phyloP scores from a whole-genome alignment of 192 early-diverging fungal species.

The Lunasporangiospora selenospora region DNA sequence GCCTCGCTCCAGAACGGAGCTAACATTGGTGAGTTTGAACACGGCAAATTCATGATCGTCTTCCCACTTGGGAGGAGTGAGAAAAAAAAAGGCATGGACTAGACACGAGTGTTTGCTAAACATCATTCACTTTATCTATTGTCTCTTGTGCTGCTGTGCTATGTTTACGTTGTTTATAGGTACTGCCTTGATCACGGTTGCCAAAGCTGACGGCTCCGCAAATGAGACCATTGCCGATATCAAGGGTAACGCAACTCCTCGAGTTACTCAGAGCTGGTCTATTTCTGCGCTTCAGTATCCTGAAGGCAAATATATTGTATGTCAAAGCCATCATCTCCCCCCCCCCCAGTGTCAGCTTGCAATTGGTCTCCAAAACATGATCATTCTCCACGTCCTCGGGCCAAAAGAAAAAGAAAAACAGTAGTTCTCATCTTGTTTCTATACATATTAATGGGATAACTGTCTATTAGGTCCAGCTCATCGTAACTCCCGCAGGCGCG shows the following conservation, averaged over 20 bases:
- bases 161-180: no score
- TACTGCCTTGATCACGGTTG: conserved; percentile 18
- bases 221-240: conserved; percentile 23
- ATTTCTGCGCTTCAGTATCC: conserved; percentile 11
- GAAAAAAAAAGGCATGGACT: background rate
- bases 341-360: no score
- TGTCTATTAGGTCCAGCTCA: no score
- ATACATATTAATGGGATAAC: no score
- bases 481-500: no score
- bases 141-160: background rate
- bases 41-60: background rate
- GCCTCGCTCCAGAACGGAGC: background rate
- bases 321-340: no score
- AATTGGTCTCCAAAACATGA: no score
- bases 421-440: no score
- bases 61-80: background rate
- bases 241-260: background rate
- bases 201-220: conserved; percentile 26
- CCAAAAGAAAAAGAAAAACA: background rate
- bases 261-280: conserved; percentile 8
- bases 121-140: background rate
- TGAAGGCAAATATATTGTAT: conserved; percentile 24
- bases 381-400: no score
- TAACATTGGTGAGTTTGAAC: conserved; percentile 17
- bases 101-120: no score